Conservation (phyloP, 179 eudicot genomes). For the Drosera spatulata region DNA sequence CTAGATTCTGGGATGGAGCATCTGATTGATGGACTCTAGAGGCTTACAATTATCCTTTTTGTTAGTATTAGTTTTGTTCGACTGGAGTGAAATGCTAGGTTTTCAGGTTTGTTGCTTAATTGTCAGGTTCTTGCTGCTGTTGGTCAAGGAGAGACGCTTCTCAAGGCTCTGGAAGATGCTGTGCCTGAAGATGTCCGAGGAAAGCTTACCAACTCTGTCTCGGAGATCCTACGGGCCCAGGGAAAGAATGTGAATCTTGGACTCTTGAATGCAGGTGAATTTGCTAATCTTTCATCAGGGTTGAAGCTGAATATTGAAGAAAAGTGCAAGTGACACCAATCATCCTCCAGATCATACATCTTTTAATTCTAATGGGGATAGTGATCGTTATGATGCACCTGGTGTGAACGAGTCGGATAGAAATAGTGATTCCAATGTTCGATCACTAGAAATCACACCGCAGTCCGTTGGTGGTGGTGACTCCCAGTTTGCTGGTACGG, state of each 20-base stretch:
- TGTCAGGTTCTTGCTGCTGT: conserved; percentile 75
- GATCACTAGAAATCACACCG: conserved; percentile 21
- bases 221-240: conserved; percentile 48
- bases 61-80: too few relatives aligned
- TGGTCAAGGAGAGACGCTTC: conserved; percentile 68
- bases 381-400: conserved; percentile 14
- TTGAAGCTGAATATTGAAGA: conserved; percentile 32
- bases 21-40: too few relatives aligned
- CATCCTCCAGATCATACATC: conserved; percentile 16
- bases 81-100: too few relatives aligned
- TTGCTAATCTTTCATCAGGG: conserved; percentile 34
- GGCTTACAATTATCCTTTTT: too few relatives aligned
- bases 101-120: conserved; percentile 1
- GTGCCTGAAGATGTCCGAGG: conserved; percentile 97
- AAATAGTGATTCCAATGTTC: conserved; percentile 18
- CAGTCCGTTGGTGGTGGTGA: conserved; percentile 18
- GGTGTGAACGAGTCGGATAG: conserved; percentile 16
- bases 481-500: conserved; percentile 10
- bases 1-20: too few relatives aligned
- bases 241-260: conserved; percentile 44
- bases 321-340: conserved; percentile 20
- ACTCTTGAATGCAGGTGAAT: conserved; percentile 26
- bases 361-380: conserved; percentile 17
- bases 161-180: conserved; percentile 86
- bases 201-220: conserved; percentile 66